Conservation (phyloP, 106 monocot genomes). For the Platanthera guangdongensis region DNA sequence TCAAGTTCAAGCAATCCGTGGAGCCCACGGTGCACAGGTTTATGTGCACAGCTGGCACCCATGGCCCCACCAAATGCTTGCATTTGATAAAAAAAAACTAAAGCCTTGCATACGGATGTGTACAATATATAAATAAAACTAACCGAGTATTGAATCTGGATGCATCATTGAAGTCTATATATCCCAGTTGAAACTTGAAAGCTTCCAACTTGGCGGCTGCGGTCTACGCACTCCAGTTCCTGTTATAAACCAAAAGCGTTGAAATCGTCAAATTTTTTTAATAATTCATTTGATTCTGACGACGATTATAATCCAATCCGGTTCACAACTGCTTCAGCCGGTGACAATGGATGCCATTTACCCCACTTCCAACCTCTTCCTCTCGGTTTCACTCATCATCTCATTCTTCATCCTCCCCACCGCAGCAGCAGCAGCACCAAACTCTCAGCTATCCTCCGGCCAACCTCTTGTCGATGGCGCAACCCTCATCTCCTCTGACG, state of each 20-base stretch:
- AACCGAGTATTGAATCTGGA: too few species aligned
- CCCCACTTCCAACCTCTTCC: not conserved
- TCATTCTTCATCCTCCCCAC: not conserved
- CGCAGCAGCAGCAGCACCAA: not conserved
- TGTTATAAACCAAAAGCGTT: not conserved
- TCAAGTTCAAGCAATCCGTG: too few species aligned
- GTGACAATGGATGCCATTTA: not conserved
- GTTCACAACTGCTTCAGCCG: not conserved
- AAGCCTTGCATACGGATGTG: too few species aligned
- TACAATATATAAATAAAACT: too few species aligned
- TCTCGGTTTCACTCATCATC: not conserved
- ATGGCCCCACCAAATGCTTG: too few species aligned
- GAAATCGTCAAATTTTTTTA: not conserved
- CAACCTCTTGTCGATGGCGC: constrained; percentile 10
- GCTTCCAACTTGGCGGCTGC: constrained; percentile 2
- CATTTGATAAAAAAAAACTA: too few species aligned
- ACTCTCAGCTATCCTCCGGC: not conserved
- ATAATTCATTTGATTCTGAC: not conserved
- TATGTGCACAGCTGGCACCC: too few species aligned
- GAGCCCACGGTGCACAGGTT: too few species aligned
- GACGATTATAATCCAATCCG: not conserved
- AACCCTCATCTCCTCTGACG: constrained; percentile 22
- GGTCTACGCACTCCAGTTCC: not conserved
- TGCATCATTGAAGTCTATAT: too few species aligned
- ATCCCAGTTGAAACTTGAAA: not conserved